Evolutionary conservation across 257 asterid genomes (phyloP), one percentile per base, ranked within the genome.

Genomic region (Schizonepeta tenuifolia): DNA sequence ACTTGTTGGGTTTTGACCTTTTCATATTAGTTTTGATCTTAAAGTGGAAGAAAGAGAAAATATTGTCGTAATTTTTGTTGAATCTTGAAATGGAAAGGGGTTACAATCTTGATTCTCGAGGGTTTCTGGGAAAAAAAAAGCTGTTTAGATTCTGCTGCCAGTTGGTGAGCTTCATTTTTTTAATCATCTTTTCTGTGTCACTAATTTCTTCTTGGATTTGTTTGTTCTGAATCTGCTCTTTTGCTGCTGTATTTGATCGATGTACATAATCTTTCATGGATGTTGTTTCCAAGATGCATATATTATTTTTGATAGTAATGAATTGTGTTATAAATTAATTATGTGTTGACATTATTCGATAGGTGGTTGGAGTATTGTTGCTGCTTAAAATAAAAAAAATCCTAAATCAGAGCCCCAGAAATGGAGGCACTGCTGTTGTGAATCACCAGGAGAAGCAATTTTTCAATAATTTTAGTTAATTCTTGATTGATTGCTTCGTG

Each of bases 391-490:
- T 65, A 6, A 14, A 22, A 46, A 46, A 55, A 6, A n/a, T 66
- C 72, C 35, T 40, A 70, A 9, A n/a, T 50, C 80, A 69, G 76
- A 65, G 69, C 46, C 78, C 24, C 75, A 49, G 61, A 65, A 66
- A 74, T 65, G 71, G 73, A 63, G 77, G 79, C 75, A 67, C 74
- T 77, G 81, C 68, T 70, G 17, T 78, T 26, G 20, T 83, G 83
- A 78, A 53, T 83, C 64, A 51, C 24, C 69, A 36, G 67, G 72
- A 43, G 67, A 56, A 72, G 51, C 76, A 69, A 7, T 5, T 57
- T 67, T 21, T 31, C 43, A 50, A 22, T 33, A 58, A 53, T 69
- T 53, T 56, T 24, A 35, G 75, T 65, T 53, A 80, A 49, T 66
- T 77, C 53, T 68, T 72, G 79, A 71, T 76, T 82, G 79, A 55